Base-by-base conservation (phyloP, 805 yeast genomes). In the Cyberlindnera japonica region DNA sequence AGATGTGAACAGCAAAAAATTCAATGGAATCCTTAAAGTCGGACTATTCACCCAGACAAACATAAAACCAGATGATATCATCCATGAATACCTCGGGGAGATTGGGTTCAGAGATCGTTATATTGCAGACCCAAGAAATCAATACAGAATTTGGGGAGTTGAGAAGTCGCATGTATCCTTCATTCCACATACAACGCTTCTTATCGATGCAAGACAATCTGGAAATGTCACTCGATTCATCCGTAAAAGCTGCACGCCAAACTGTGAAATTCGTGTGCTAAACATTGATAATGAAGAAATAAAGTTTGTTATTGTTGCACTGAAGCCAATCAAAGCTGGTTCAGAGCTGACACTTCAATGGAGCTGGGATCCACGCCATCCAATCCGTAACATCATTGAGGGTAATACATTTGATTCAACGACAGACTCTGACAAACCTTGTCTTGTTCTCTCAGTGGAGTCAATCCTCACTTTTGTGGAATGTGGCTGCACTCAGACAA, bases 281-380 rank as follows among this genome's bases (percentile, higher is more conserved):
- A 54, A 64, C 12, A 48, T 65, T 14, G 50, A 55, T 9, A 51
- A 55, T 16, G 49, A 48, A 3, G 63, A 65, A 1, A 68, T 84
- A 9, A 73, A 71, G 40, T 79, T 85, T 54, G 67, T 77, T 8
- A 68, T 86, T 9, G 67, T 67, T 21, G 75, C 96, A 0, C 60
- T 71, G 1, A 71, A 67, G 35, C 75, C 75, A 3, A 74, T 90
- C 20, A 67, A 69, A 37, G 61, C 70, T 9, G 88, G 79, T n/a
- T 75, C 79, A 28, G 97, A 90, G 55, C 62, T 91, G 16, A 73
- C 90, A 0, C 61, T 88, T 9, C 76, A 80, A 2, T 91, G 98
- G 98, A 86, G 82, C 44, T 91, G 96, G 95, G 95, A 89, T 55
- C 57, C 62, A 3, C 48, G 65, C 14, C 96, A 89, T 57, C 95